Percentiles rank a stretch among this genome's conserved stretches.
phyloP scores from a whole-genome alignment of 2,329 filamentous ascomycete genomes.

The Penicillium aurantiogriseum region DNA sequence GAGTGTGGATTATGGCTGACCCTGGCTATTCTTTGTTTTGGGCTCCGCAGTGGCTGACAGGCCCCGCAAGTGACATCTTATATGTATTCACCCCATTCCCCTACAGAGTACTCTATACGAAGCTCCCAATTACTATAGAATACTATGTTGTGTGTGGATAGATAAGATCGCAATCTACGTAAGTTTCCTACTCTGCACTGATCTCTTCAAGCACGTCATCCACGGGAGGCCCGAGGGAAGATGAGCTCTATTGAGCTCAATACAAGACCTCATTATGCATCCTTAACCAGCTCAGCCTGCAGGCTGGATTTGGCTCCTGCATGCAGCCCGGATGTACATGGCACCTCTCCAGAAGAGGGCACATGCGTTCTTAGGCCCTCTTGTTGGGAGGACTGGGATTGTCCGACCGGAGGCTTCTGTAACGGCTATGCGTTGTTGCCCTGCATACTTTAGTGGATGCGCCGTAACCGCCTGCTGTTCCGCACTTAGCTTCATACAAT shows the following conservation, averaged over 20 bases:
- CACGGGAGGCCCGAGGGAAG: background rate
- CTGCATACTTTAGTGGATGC: constrained; percentile 26
- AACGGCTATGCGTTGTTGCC: constrained; percentile 24
- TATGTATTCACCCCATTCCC: background rate
- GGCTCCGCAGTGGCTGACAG: constrained; percentile 13
- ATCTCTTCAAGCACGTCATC: constrained; percentile 18
- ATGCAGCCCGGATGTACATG: constrained; percentile 7
- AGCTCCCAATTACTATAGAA: background rate
- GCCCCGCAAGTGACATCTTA: constrained; percentile 9
- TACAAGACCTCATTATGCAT: constrained; percentile 16
- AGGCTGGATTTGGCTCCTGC: background rate
- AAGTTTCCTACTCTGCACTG: constrained; percentile 1
- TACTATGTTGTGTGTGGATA: background rate
- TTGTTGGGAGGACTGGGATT: background rate
- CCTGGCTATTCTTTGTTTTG: constrained; percentile 7
- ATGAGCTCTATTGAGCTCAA: background rate
- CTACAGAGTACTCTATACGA: background rate
- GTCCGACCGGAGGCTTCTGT: constrained; percentile 4
- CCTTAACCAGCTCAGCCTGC: background rate
- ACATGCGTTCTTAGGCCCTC: constrained; percentile 1
- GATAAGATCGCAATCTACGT: background rate
- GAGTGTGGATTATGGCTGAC: constrained; percentile 7
- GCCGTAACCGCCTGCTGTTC: constrained; percentile 24
- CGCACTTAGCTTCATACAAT: background rate
- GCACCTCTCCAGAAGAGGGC: background rate